These are phyloP conservation scores for Candida sojae DNA, from an alignment of 1,139 yeast species.

Conservation along the genomic window DNA sequence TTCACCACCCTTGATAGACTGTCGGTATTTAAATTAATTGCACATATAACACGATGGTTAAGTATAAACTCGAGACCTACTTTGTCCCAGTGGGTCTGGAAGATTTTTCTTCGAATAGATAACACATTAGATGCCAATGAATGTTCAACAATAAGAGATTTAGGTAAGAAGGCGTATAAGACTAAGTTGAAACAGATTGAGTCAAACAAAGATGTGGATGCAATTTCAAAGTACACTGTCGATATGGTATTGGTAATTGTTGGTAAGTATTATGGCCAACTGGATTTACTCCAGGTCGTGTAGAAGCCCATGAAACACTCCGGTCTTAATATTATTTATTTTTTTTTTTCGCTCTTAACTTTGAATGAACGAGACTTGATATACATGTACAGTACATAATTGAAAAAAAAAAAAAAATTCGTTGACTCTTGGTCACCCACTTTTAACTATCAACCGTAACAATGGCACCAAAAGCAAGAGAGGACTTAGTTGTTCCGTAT, in stretches of 20 bases:
- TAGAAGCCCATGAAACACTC: background rate
- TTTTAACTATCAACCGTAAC: background rate
- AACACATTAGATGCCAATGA: slow-evolving; percentile 35
- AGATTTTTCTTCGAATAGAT: slow-evolving; percentile 36
- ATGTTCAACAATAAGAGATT: slow-evolving; percentile 34
- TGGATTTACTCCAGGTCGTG: slow-evolving; percentile 23
- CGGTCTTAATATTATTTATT: background rate
- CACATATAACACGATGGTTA: slow-evolving; percentile 42
- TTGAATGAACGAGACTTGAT: background rate
- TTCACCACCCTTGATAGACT: slow-evolving; percentile 28
- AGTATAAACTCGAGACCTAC: slow-evolving; percentile 29
- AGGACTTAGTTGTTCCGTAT: slow-evolving; percentile 42
- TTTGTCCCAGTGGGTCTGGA: slow-evolving; percentile 42
- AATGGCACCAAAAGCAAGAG: slow-evolving; percentile 36
- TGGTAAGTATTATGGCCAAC: slow-evolving; percentile 38
- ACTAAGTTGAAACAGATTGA: slow-evolving; percentile 17
- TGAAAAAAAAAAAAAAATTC: background rate
- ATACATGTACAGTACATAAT: too few relatives aligned
- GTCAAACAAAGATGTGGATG: slow-evolving; percentile 9
- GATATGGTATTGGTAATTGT: slow-evolving; percentile 36
- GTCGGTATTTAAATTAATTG: slow-evolving; percentile 35
- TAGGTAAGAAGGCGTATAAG: slow-evolving; percentile 42
- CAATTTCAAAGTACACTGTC: slow-evolving; percentile 23
- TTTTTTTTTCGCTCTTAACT: background rate
- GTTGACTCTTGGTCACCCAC: background rate